These are phyloP conservation scores for Aspergillus brunneoviolaceus DNA, from an alignment of 2,329 filamentous ascomycete genomes.

Conservation along the genomic window DNA sequence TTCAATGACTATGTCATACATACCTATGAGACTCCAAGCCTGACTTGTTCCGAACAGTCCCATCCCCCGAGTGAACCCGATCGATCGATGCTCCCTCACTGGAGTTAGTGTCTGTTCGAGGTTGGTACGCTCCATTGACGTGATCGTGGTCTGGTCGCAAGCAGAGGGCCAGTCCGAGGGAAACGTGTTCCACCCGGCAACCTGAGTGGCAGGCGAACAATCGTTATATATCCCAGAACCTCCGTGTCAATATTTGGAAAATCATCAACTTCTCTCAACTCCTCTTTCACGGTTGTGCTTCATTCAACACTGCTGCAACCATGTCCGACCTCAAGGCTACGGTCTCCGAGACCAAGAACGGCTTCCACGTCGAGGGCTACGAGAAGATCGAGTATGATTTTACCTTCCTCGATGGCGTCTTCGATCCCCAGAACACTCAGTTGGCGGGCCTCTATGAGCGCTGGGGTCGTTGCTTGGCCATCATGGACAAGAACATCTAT, in stretches of 20 bases:
- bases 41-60: neutral
- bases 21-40: neutral
- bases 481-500: conserved; percentile 8
- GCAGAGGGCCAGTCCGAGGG: neutral
- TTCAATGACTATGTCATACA: neutral
- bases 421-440: neutral
- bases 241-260: neutral
- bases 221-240: neutral
- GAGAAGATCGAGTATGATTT: conserved; percentile 1
- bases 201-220: neutral
- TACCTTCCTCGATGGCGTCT: neutral
- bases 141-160: neutral
- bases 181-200: neutral
- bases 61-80: neutral
- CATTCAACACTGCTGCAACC: neutral
- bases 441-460: neutral
- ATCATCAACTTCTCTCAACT: neutral
- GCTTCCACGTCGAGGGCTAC: conserved; percentile 7
- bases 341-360: neutral
- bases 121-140: neutral
- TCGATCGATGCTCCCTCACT: neutral
- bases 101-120: neutral
- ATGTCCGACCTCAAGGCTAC: conserved; percentile 3
- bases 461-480: conserved; percentile 3
- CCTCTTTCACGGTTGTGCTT: neutral